Evolutionary conservation across 129 eudicot genomes (phyloP).

Genomic region (Flaveria trinervia): DNA sequence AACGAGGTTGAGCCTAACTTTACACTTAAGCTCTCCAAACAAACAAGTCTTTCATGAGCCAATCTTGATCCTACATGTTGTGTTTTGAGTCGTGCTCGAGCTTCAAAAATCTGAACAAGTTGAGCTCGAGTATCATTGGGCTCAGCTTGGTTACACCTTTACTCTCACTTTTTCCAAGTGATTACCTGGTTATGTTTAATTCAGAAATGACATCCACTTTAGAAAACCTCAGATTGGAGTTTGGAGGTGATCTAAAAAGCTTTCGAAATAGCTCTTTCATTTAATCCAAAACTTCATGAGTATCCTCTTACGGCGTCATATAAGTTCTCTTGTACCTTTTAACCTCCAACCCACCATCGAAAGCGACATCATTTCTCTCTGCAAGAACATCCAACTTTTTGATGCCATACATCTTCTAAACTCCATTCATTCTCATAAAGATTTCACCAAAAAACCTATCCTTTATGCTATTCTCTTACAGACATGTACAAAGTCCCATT

Average conservation of each 20-base stretch:
- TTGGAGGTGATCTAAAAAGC: conserved; percentile 10
- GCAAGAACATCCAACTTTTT: conserved; percentile 49
- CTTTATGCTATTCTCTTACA: conserved; percentile 69
- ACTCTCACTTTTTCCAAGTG: background rate
- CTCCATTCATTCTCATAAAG: conserved; percentile 24
- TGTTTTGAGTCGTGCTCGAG: background rate
- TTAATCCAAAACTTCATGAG: conserved; percentile 47
- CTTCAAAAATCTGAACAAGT: background rate
- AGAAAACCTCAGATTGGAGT: background rate
- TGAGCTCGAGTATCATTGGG: background rate
- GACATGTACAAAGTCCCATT: conserved; percentile 46
- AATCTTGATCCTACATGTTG: background rate
- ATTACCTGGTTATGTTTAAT: background rate
- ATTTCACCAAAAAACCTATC: conserved; percentile 53
- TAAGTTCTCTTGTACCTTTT: conserved; percentile 28
- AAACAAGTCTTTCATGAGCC: background rate
- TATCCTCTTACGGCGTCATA: conserved; percentile 41
- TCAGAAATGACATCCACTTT: background rate
- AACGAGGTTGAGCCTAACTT: no score
- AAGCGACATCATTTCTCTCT: conserved; percentile 47
- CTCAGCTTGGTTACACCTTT: background rate
- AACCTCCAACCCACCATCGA: conserved; percentile 30
- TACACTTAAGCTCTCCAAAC: background rate
- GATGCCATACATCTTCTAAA: conserved; percentile 60
- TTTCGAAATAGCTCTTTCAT: background rate